Evolutionary conservation across 345 rosid genomes (phyloP).

Genomic region (Eucalyptus pumila): DNA sequence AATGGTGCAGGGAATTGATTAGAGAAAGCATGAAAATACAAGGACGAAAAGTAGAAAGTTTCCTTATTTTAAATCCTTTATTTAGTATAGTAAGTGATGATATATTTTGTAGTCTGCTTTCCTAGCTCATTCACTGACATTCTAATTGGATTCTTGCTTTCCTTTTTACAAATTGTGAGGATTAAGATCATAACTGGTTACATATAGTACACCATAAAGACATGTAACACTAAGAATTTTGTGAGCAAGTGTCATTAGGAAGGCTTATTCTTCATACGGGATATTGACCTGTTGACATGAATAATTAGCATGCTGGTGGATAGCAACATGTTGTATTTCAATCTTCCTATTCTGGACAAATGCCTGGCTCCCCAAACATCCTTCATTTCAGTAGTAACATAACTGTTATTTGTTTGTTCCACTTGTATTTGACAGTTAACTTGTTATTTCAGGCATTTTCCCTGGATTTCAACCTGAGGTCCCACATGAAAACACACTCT

Average conservation of each 20-base stretch:
- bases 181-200: neutral
- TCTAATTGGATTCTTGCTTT: neutral
- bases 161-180: neutral
- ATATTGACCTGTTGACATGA: neutral
- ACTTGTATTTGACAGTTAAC: neutral
- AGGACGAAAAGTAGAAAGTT: neutral
- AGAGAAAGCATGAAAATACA: neutral
- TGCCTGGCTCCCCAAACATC: too few species aligned
- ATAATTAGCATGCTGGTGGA: neutral
- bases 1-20: neutral
- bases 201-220: neutral
- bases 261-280: neutral
- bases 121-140: neutral
- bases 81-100: neutral
- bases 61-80: neutral
- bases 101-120: neutral
- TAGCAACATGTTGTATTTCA: neutral
- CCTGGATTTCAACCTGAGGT: constrained; percentile 89
- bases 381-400: too few species aligned
- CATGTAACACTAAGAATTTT: neutral
- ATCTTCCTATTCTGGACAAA: neutral
- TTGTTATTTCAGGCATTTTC: constrained; percentile 73
- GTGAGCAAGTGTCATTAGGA: neutral
- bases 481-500: constrained; percentile 98
- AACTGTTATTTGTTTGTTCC: neutral